Evolutionary conservation across 2,329 filamentous ascomycete genomes (phyloP).

Genomic region (Epichloe gansuensis): DNA sequence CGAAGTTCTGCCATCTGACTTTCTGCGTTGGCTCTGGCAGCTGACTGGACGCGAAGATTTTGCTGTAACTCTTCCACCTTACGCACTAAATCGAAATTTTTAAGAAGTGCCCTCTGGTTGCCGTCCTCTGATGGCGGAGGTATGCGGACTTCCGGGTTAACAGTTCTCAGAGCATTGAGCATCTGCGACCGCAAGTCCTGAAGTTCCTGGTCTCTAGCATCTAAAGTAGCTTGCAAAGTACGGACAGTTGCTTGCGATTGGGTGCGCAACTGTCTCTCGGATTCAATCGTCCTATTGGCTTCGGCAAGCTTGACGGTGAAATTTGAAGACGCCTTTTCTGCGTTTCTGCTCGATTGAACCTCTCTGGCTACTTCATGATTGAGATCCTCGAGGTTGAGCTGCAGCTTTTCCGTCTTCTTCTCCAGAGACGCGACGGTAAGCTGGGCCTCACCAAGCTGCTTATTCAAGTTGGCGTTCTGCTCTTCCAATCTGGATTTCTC

Average conservation of each 20-base stretch:
- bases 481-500: slow-evolving; percentile 80
- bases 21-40: slow-evolving; percentile 72
- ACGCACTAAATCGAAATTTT: slow-evolving; percentile 71
- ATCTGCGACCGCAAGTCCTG: slow-evolving; percentile 69
- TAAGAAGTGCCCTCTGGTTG: slow-evolving; percentile 56
- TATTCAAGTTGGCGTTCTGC: slow-evolving; percentile 65
- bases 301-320: slow-evolving; percentile 77
- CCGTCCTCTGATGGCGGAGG: slow-evolving; percentile 46
- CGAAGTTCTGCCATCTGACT: slow-evolving; percentile 69
- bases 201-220: slow-evolving; percentile 70
- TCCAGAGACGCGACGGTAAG: slow-evolving; percentile 72
- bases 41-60: slow-evolving; percentile 70
- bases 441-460: slow-evolving; percentile 78
- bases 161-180: slow-evolving; percentile 71
- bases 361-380: slow-evolving; percentile 86
- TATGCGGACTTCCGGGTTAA: slow-evolving; percentile 62
- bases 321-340: slow-evolving; percentile 76
- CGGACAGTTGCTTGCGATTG: slow-evolving; percentile 81
- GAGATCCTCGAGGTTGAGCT: slow-evolving; percentile 78
- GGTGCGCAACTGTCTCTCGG: slow-evolving; percentile 70
- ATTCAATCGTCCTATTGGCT: slow-evolving; percentile 78
- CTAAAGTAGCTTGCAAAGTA: slow-evolving; percentile 66
- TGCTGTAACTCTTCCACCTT: slow-evolving; percentile 84
- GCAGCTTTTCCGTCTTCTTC: slow-evolving; percentile 88
- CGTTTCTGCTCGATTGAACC: slow-evolving; percentile 78